Percentiles rank a stretch among this genome's conserved stretches.
Evolutionary conservation across 495 filamentous ascomycete species (phyloP).

Genomic region (Penicilliopsis zonata): DNA sequence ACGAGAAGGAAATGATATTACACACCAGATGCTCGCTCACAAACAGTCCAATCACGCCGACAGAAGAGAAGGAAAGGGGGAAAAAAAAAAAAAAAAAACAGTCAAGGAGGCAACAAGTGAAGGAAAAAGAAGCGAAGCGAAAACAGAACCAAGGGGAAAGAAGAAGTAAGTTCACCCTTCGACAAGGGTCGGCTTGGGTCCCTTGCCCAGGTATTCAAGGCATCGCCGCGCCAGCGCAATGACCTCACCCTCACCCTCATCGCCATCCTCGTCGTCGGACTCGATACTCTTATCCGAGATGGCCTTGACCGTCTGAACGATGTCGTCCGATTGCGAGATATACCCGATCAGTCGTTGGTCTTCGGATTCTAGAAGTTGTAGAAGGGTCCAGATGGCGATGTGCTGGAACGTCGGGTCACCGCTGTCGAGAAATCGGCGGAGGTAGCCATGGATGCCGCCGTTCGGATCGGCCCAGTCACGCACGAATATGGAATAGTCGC

Average conservation of each 20-base stretch:
- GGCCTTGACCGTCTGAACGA: conserved; percentile 78
- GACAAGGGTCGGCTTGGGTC: conserved; percentile 40
- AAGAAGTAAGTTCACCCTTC: conserved; percentile 30
- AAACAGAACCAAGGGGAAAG: conserved; percentile 1
- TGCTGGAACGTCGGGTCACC: conserved; percentile 97
- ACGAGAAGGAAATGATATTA: conserved; percentile 8
- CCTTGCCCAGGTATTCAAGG: conserved; percentile 69
- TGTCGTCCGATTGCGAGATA: conserved; percentile 76
- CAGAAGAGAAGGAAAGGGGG: conserved; percentile 6
- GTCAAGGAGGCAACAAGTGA: conserved; percentile 3
- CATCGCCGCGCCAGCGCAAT: conserved; percentile 83
- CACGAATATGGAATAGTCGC: conserved; percentile 92
- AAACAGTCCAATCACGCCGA: conserved; percentile 1
- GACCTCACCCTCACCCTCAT: conserved; percentile 91
- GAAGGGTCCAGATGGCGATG: conserved; percentile 95
- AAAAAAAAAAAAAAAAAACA: conserved; percentile 1
- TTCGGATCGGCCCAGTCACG: conserved; percentile 86
- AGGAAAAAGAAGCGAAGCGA: too few species aligned
- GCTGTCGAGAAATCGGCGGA: conserved; percentile 82
- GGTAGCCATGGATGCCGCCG: conserved; percentile 90
- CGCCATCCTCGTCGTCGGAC: conserved; percentile 77
- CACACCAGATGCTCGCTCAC: conserved; percentile 30
- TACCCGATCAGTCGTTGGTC: conserved; percentile 72
- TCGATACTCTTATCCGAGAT: conserved; percentile 87
- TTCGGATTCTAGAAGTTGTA: conserved; percentile 90